A percentile compares a stretch with the other conserved stretches of the same genome.
These are phyloP conservation scores for Linnemannia hyalina DNA, from an alignment of 192 early-diverging fungal species.

Conservation along the genomic window DNA sequence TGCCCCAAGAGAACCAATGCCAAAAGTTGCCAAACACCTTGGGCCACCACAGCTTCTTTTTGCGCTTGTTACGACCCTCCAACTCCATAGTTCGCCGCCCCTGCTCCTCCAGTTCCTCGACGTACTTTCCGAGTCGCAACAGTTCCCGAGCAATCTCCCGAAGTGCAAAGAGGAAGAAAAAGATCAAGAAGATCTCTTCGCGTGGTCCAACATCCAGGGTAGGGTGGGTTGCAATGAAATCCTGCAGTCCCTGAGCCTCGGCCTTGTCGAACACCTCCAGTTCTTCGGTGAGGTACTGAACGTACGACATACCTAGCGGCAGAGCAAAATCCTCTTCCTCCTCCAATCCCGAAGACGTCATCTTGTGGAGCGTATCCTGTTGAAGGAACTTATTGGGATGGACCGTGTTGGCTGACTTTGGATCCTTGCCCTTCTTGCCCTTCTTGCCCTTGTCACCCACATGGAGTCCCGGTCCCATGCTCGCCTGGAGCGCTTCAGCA, in stretches of 20 bases:
- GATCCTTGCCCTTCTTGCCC: background rate
- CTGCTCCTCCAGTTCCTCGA: slow-evolving; percentile 34
- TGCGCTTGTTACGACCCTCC: slow-evolving; percentile 20
- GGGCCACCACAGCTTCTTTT: slow-evolving; percentile 47
- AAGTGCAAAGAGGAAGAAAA: slow-evolving; percentile 66
- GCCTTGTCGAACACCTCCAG: slow-evolving; percentile 49
- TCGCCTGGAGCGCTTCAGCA: slow-evolving; percentile 38
- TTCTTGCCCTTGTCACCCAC: slow-evolving; percentile 12
- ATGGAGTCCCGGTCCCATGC: slow-evolving; percentile 1
- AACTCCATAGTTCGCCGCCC: slow-evolving; percentile 16
- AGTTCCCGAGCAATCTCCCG: slow-evolving; percentile 64
- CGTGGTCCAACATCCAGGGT: slow-evolving; percentile 53
- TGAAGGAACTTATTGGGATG: slow-evolving; percentile 32
- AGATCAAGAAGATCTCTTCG: slow-evolving; percentile 65
- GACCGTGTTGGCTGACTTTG: background rate
- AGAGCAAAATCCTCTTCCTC: slow-evolving; percentile 33
- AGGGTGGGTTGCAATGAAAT: slow-evolving; percentile 53
- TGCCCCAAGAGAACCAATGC: slow-evolving; percentile 52
- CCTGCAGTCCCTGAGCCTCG: slow-evolving; percentile 41
- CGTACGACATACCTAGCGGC: slow-evolving; percentile 40
- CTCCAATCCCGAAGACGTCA: slow-evolving; percentile 22
- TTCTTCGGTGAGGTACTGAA: slow-evolving; percentile 44
- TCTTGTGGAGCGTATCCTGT: slow-evolving; percentile 11
- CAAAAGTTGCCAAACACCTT: slow-evolving; percentile 54
- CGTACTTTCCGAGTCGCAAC: slow-evolving; percentile 37